Percentiles rank a stretch among this genome's conserved stretches.
These are phyloP conservation scores for Ophiocordyceps camponoti-leonardi DNA, from an alignment of 2,329 filamentous ascomycete species.

Conservation along the genomic window DNA sequence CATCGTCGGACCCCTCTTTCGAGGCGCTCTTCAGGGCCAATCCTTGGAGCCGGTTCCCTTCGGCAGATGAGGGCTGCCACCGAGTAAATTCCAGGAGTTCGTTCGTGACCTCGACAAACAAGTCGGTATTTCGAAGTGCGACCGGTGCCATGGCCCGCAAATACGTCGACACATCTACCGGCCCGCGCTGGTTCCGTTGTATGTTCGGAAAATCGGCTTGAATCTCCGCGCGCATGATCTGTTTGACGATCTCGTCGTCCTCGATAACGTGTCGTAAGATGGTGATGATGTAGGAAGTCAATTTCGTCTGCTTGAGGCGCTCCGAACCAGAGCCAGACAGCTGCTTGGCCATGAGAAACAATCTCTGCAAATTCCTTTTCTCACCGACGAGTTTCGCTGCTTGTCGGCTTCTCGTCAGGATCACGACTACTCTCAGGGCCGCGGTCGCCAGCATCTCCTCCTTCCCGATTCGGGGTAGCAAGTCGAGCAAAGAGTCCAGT, in stretches of 20 bases:
- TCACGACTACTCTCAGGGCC: slow-evolving; percentile 66
- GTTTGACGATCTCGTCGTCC: slow-evolving; percentile 77
- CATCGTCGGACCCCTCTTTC: slow-evolving; percentile 5
- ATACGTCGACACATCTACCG: slow-evolving; percentile 53
- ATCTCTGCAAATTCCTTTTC: slow-evolving; percentile 71
- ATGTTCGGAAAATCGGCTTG: slow-evolving; percentile 52
- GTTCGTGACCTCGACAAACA: slow-evolving; percentile 78
- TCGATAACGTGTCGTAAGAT: slow-evolving; percentile 87
- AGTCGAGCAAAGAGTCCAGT: slow-evolving; percentile 61
- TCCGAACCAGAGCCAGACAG: slow-evolving; percentile 64
- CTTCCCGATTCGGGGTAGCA: slow-evolving; percentile 75
- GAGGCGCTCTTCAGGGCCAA: slow-evolving; percentile 24
- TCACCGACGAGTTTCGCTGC: slow-evolving; percentile 65
- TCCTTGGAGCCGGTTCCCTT: slow-evolving; percentile 14
- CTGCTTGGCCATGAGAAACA: slow-evolving; percentile 94
- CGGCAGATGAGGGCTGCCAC: slow-evolving; percentile 28
- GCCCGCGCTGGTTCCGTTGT: slow-evolving; percentile 29
- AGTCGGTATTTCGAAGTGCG: slow-evolving; percentile 61
- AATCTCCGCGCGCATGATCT: slow-evolving; percentile 86
- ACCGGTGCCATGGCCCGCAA: slow-evolving; percentile 63
- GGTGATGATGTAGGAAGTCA: slow-evolving; percentile 54
- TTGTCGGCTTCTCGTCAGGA: slow-evolving; percentile 64
- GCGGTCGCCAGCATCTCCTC: slow-evolving; percentile 74
- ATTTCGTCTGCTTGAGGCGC: slow-evolving; percentile 41
- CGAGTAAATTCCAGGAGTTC: slow-evolving; percentile 62